Base-by-base conservation (phyloP, 2,329 filamentous ascomycete genomes). In the Ceratocystiopsis brevicomis region DNA sequence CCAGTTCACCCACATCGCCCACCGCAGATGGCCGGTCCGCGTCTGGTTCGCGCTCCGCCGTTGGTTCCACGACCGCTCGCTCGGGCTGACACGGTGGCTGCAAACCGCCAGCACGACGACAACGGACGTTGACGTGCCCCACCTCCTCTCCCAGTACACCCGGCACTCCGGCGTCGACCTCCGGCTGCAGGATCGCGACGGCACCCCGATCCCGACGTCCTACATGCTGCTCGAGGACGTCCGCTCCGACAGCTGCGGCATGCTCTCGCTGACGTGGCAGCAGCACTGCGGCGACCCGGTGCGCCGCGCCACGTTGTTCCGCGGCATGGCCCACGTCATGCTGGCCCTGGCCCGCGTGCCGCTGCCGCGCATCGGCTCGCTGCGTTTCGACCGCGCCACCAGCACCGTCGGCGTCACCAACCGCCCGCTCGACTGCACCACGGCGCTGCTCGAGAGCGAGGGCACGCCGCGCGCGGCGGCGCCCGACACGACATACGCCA, bases 391-490 rank as follows among this genome's bases (percentile, higher is more conserved):
- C 48, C 45, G 52, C 45, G 47, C 33, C 33, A 14, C 57, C 47
- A 55, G 46, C 35, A 44, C 44, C 11, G 38, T 47, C 9, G 8
- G 34, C 6, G 32, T 49, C 17, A 40, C 37, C 3, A 48, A 46
- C 39, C 42, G 48, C 16, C 46, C 45, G 1, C 14, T 45, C 1
- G n/a, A 47, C 42, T 54, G 48, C 47, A 45, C 47, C 15, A 47
- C 52, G 12, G 45, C 53, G 13, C 53, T 57, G 4, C 46, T 57
- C 16, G 59, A 56, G 15, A 59, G 57, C 46, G 44, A 54, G 11
- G 55, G 55, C 37, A 50, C 55, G 11, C 47, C 44, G 16, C 53
- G 55, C 46, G 50, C 45, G 13, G 57, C 60, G 21, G 41, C 44
- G 32, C 50, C 36, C 19, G 51, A 51, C 39, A 47, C 57, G 18